A percentile compares a stretch with the other conserved stretches of the same genome.
These are phyloP conservation scores for Paramecium tetraurelia DNA, from an alignment of 73 alveolate species.

Conservation along the genomic window DNA sequence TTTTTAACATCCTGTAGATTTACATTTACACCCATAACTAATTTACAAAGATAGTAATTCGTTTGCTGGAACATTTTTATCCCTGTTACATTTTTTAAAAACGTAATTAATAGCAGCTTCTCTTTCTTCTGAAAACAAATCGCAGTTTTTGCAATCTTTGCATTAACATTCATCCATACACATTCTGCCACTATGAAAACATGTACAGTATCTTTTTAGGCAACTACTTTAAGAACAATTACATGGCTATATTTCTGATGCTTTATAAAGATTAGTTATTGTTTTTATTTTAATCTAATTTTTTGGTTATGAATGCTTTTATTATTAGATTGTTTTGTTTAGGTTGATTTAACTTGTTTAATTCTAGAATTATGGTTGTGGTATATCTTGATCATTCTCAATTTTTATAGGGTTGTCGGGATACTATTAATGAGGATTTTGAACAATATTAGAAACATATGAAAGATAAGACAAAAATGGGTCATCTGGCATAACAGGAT, in stretches of 20 bases:
- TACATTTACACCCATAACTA: conserved; percentile 67
- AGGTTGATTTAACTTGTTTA: not conserved
- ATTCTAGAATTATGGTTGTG: not conserved
- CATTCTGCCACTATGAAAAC: conserved; percentile 39
- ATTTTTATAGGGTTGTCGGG: not conserved
- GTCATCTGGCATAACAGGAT: not conserved
- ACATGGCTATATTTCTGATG: not conserved
- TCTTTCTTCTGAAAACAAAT: conserved; percentile 15
- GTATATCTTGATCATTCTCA: not conserved
- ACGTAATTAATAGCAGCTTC: conserved; percentile 56
- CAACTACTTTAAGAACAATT: conserved; percentile 14
- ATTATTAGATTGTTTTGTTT: not conserved
- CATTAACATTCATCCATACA: conserved; percentile 1
- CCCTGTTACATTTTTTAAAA: conserved; percentile 69
- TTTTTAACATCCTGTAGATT: conserved; percentile 67
- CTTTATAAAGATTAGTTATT: not conserved
- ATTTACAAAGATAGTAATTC: conserved; percentile 61
- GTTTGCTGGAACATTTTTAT: conserved; percentile 65
- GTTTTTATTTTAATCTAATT: not conserved
- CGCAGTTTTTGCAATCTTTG: not conserved
- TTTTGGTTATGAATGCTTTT: not conserved
- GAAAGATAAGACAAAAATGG: not conserved
- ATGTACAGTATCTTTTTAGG: conserved; percentile 28
- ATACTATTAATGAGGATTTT: not conserved
- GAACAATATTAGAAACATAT: not conserved